Percentiles rank a stretch among this genome's conserved stretches.
phyloP scores from a whole-genome alignment of 179 eudicot genomes.

The Sideroxylon spinosum region DNA sequence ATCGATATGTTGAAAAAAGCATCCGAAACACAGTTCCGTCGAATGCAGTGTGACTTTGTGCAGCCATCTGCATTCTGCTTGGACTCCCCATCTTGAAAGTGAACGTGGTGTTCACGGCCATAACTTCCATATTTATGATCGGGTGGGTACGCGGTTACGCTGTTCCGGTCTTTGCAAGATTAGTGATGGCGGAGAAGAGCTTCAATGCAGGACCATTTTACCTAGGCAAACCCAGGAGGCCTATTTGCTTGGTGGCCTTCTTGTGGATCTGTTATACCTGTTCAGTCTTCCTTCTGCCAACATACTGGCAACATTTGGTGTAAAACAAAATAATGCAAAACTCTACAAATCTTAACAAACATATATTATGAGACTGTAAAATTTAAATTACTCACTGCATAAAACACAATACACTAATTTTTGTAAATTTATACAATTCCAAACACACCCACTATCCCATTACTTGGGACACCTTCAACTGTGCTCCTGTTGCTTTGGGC shows the following conservation, averaged over 20 bases:
- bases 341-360: no score
- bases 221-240: constrained; percentile 31
- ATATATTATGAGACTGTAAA: no score
- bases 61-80: constrained; percentile 13
- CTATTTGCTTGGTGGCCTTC: constrained; percentile 50
- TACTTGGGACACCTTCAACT: constrained; percentile 46
- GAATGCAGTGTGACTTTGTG: constrained; percentile 28
- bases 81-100: constrained; percentile 26
- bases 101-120: constrained; percentile 21
- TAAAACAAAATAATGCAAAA: no score
- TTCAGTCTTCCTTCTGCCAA: constrained; percentile 49
- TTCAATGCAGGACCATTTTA: constrained; percentile 59
- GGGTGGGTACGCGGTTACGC: constrained; percentile 27
- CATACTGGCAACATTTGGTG: no score
- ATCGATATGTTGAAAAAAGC: constrained; percentile 21
- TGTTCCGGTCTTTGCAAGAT: constrained; percentile 23
- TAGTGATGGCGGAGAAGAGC: constrained; percentile 20
- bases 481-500: constrained; percentile 55
- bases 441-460: no score
- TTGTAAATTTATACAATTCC: no score
- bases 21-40: constrained; percentile 24
- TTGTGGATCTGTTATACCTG: constrained; percentile 63
- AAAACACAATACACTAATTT: no score
- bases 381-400: no score
- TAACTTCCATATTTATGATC: constrained; percentile 21